Percentiles rank a stretch among this genome's conserved stretches.
Evolutionary conservation across 192 early-diverging fungal genomes (phyloP).

Genomic region (Phycomyces blakesleeanus): DNA sequence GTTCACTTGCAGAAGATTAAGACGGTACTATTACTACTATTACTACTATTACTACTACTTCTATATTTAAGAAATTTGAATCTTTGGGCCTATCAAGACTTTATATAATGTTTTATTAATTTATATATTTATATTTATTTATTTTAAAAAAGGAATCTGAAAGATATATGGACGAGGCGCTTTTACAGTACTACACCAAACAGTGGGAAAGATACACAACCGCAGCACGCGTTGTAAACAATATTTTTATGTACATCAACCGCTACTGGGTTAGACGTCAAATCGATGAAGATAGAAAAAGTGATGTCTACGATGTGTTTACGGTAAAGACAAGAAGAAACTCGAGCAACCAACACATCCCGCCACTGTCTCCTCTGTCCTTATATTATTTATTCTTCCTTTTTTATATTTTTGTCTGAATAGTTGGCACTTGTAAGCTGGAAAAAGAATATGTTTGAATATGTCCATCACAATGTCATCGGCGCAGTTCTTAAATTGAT

Average conservation of each 20-base stretch:
- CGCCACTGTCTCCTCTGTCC: not conserved
- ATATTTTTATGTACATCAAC: constrained; percentile 93
- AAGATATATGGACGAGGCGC: constrained; percentile 67
- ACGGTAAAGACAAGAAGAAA: constrained; percentile 68
- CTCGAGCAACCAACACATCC: not conserved
- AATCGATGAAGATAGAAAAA: constrained; percentile 88
- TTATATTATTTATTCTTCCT: not conserved
- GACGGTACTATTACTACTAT: constrained; percentile 29
- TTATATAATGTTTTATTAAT: no score
- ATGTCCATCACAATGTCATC: constrained; percentile 68
- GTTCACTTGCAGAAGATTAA: constrained; percentile 51
- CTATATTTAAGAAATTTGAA: no score
- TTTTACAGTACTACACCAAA: constrained; percentile 83
- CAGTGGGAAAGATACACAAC: constrained; percentile 89
- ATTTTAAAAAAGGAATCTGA: constrained; percentile 45
- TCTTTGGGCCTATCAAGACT: no score
- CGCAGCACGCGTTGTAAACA: constrained; percentile 80
- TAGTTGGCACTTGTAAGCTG: constrained; percentile 83
- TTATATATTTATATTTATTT: no score
- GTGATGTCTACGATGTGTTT: constrained; percentile 85
- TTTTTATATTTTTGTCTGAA: not conserved
- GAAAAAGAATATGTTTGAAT: constrained; percentile 75
- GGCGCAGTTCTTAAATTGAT: constrained; percentile 76
- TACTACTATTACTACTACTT: constrained; percentile 21
- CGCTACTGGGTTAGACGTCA: constrained; percentile 97